Base-by-base conservation (phyloP, 306 rosid genomes). In the Fragaria iinumae region DNA sequence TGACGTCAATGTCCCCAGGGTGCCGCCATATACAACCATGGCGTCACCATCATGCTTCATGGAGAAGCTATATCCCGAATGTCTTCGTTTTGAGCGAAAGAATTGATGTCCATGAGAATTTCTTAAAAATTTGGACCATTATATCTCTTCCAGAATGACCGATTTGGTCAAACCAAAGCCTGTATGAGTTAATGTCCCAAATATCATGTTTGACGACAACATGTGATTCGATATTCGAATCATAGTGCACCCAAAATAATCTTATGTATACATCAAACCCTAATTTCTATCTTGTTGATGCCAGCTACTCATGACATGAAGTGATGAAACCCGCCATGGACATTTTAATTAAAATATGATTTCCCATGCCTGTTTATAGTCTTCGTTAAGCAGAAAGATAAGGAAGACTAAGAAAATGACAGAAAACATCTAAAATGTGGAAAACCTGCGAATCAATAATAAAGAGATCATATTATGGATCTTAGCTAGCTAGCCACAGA, bases 401-500 rank as follows among this genome's bases (percentile, higher is more conserved):
- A 11, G 38, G 67, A 13, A 43, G 27, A 14, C 14, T 2, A 4
- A 12, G 13, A 49, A 76, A 71, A 63, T 17, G 48, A 71, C 41
- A 20, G 2, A 68, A 67, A 71, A 44, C 71, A 78, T 62, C 10
- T 14, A 60, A 20, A 62, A 29, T 13, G 66, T 12, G 66, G 20
- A 25, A 63, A 56, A 21, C 34, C 39, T 47, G 71, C 17, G 69
- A 27, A 73, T 70, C 57, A 34, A 17, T 8, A 56, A 52, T 20
- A 14, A 68, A 32, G 78, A 71, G 49, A 78, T 36, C 45, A 6
- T 53, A 6, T 12, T 12, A 64, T 64, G 45, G 23, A 64, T 64
- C 69, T 64, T 34, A 64, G 69, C 69, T 34, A 34, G 69, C 43
- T 64, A 20, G 85, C 67, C 84, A 66, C 73, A 67, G 62, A 82